phyloP scores from a whole-genome alignment of 768 basidiomycete genomes.

The Punctularia strigosozonata region DNA sequence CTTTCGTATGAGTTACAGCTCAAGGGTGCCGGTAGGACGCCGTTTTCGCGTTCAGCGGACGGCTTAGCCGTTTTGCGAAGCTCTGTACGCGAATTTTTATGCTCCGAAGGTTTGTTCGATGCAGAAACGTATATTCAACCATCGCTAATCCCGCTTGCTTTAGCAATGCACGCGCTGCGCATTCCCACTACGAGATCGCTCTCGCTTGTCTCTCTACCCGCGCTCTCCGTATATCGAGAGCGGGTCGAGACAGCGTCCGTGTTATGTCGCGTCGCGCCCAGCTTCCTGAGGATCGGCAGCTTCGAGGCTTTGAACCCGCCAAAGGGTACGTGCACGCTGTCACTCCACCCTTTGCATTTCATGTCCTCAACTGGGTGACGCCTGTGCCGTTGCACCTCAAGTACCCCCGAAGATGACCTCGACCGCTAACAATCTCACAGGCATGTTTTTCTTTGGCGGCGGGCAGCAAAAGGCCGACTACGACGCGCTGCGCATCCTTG shows the following conservation, averaged over 20 bases:
- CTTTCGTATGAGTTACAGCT: slow-evolving; percentile 77
- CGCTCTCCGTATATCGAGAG: slow-evolving; percentile 69
- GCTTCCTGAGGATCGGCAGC: slow-evolving; percentile 85
- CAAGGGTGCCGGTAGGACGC: slow-evolving; percentile 90
- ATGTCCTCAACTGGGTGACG: too few relatives aligned
- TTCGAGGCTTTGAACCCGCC: slow-evolving; percentile 82
- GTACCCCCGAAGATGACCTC: too few relatives aligned
- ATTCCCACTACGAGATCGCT: slow-evolving; percentile 88
- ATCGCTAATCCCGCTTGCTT: neutral
- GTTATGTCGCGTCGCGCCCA: slow-evolving; percentile 73
- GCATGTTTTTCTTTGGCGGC: slow-evolving; percentile 60
- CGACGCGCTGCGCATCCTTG: slow-evolving; percentile 64
- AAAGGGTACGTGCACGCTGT: too few relatives aligned
- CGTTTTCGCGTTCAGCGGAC: slow-evolving; percentile 87
- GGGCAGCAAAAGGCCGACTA: slow-evolving; percentile 67
- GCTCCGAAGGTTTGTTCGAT: slow-evolving; percentile 63
- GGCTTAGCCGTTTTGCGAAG: slow-evolving; percentile 93
- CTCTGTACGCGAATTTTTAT: slow-evolving; percentile 87
- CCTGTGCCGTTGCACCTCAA: too few relatives aligned
- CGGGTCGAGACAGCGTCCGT: slow-evolving; percentile 58
- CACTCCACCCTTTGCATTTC: too few relatives aligned
- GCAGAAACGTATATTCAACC: slow-evolving; percentile 15
- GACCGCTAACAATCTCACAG: too few relatives aligned
- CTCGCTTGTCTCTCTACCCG: slow-evolving; percentile 63
- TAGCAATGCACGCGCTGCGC: slow-evolving; percentile 65